Evolutionary conservation across 352 stramenopile species (phyloP).

Genomic region (Phytophthora tubulina): DNA sequence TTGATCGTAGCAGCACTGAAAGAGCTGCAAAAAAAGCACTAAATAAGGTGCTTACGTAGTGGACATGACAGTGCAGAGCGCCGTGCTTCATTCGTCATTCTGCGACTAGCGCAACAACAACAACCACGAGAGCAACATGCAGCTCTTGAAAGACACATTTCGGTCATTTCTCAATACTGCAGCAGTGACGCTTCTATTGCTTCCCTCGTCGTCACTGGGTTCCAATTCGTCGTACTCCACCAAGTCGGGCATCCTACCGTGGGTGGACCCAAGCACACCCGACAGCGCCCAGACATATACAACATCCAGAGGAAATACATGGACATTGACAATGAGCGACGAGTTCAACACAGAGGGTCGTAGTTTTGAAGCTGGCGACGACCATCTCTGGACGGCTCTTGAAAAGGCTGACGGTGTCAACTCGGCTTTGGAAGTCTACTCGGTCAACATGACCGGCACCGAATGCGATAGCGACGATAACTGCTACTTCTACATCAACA

Average conservation of each 20-base stretch:
- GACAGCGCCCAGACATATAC: slow-evolving; percentile 42
- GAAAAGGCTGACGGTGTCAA: slow-evolving; percentile 83
- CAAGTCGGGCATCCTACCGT: slow-evolving; percentile 36
- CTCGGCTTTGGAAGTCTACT: slow-evolving; percentile 92
- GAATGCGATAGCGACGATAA: slow-evolving; percentile 49
- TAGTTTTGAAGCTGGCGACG: slow-evolving; percentile 90
- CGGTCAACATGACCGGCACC: slow-evolving; percentile 67
- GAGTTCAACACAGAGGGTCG: slow-evolving; percentile 57
- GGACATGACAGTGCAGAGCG: no score
- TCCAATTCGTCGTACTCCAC: slow-evolving; percentile 36
- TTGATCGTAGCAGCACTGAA: neutral
- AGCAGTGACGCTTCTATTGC: neutral
- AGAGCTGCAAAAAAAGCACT: no score
- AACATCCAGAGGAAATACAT: slow-evolving; percentile 47
- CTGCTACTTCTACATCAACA: slow-evolving; percentile 56
- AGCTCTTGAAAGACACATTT: neutral
- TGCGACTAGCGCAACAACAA: neutral
- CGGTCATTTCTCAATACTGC: neutral
- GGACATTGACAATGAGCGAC: slow-evolving; percentile 74
- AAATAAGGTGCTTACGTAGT: no score
- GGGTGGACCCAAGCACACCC: slow-evolving; percentile 27
- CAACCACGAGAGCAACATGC: no score
- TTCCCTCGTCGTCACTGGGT: neutral
- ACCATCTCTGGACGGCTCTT: slow-evolving; percentile 94
- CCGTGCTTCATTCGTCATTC: neutral